A percentile compares a stretch with the other conserved stretches of the same genome.
These are phyloP conservation scores for Xylaria telfairii DNA, from an alignment of 495 filamentous ascomycete species.

Conservation along the genomic window DNA sequence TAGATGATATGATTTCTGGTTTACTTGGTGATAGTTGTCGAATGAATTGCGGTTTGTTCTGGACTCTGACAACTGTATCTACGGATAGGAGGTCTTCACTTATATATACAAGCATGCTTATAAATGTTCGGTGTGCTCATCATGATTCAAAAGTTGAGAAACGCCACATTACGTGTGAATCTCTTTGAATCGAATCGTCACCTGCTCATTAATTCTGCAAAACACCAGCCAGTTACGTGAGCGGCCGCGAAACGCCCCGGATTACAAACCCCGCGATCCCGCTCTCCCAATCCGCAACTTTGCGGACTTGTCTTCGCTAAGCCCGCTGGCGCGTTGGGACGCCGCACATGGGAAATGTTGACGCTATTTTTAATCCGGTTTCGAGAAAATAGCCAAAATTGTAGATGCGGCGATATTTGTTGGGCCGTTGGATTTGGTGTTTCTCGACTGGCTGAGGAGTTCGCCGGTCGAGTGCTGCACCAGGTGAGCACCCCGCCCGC, in stretches of 20 bases:
- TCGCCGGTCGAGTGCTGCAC: neutral
- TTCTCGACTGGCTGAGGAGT: neutral
- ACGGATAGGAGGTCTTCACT: neutral
- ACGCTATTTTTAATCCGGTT: neutral
- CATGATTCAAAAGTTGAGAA: neutral
- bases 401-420: neutral
- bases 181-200: neutral
- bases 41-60: neutral
- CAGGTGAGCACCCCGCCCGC: neutral
- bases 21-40: neutral
- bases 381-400: neutral
- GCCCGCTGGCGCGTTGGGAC: neutral
- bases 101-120: neutral
- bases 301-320: constrained; percentile 5
- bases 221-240: neutral
- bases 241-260: neutral
- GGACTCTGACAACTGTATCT: neutral
- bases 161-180: neutral
- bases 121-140: neutral
- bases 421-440: neutral
- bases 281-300: neutral
- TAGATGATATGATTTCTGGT: neutral
- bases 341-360: neutral
- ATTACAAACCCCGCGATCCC: neutral
- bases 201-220: too few species aligned